Conservation (phyloP, 2,329 filamentous ascomycete species). For the Rutstroemia sp. region DNA sequence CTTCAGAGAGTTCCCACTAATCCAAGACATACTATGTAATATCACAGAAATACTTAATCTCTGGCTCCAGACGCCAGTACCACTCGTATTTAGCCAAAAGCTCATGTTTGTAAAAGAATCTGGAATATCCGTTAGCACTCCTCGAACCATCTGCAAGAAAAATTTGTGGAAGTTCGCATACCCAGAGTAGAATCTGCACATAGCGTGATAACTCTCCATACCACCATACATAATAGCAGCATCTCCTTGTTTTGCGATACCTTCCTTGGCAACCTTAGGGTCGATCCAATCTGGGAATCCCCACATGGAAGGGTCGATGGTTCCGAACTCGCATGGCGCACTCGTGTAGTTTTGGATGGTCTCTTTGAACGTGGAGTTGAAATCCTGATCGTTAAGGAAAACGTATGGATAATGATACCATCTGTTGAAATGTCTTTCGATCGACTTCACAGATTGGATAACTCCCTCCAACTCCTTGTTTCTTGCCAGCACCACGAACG, state of each 20-base stretch:
- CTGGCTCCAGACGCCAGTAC: conserved; percentile 98
- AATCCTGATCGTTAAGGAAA: conserved; percentile 95
- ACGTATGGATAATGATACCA: conserved; percentile 99
- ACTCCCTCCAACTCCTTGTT: conserved; percentile 97
- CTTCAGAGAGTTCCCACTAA: no score
- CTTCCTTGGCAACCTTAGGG: conserved; percentile 86
- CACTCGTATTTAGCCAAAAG: conserved; percentile 95
- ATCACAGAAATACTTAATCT: conserved; percentile 99
- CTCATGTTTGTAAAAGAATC: conserved; percentile 96
- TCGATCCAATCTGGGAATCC: conserved; percentile 97
- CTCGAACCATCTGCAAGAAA: background rate
- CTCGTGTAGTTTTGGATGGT: conserved; percentile 87
- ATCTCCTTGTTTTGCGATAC: conserved; percentile 93
- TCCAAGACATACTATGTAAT: conserved; percentile 76
- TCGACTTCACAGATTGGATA: conserved; percentile 92
- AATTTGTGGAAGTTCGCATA: conserved; percentile 36
- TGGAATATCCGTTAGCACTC: conserved; percentile 27
- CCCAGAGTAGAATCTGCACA: conserved; percentile 99
- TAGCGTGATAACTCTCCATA: conserved; percentile 97
- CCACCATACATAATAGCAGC: conserved; percentile 98
- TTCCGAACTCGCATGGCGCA: conserved; percentile 81
- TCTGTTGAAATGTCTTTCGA: conserved; percentile 97
- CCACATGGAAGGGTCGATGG: conserved; percentile 87
- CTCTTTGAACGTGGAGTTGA: conserved; percentile 90
- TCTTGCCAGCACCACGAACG: conserved; percentile 88